Conservation (phyloP, 129 eudicot genomes). For the Lonicera japonica region DNA sequence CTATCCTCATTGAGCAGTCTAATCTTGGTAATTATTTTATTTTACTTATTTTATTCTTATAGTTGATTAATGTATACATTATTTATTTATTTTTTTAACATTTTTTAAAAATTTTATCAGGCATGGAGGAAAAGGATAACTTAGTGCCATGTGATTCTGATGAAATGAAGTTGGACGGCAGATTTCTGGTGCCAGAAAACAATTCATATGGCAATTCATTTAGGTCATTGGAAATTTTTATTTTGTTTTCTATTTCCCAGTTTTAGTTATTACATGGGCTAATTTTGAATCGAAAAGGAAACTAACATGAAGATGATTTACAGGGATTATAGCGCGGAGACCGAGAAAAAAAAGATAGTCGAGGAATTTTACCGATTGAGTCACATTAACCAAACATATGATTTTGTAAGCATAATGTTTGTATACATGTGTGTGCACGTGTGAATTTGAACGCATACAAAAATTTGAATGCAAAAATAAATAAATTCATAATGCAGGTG, state of each 20-base stretch:
- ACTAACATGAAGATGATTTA: not conserved
- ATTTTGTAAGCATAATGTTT: conserved; percentile 44
- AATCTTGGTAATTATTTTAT: conserved; percentile 35
- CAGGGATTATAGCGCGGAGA: conserved; percentile 68
- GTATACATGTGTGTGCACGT: no score
- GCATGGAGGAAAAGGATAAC: conserved; percentile 35
- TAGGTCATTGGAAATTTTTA: conserved; percentile 24
- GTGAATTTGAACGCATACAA: no score
- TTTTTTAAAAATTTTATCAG: conserved; percentile 9
- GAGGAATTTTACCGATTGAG: conserved; percentile 68
- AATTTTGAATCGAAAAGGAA: no score
- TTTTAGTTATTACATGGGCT: no score
- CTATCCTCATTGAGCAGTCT: conserved; percentile 57
- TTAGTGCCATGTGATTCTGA: conserved; percentile 19
- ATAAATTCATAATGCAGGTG: conserved; percentile 43
- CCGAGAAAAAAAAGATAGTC: conserved; percentile 54
- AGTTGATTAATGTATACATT: not conserved
- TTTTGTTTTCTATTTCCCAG: not conserved
- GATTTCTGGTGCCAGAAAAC: conserved; percentile 53
- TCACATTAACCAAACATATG: conserved; percentile 77
- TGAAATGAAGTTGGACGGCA: conserved; percentile 60
- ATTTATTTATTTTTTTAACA: no score
- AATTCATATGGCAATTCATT: conserved; percentile 76
- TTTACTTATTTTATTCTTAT: not conserved
- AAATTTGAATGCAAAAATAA: no score